phyloP scores from a whole-genome alignment of 352 stramenopile genomes.

The Pythium aristosporum region DNA sequence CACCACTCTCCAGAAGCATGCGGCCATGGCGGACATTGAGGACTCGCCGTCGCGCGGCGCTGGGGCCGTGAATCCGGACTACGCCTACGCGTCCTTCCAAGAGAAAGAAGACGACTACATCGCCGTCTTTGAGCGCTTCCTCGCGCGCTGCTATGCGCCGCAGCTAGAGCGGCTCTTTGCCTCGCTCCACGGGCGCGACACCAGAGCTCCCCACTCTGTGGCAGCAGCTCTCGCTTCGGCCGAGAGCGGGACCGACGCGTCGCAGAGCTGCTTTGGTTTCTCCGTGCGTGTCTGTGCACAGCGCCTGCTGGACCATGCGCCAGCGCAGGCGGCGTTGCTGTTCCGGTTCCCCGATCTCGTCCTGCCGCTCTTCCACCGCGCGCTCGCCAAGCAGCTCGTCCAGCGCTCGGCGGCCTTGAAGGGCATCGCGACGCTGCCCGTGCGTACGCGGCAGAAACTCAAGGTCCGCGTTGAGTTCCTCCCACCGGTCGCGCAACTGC shows the following conservation, averaged over 20 bases:
- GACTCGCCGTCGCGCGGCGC: neutral
- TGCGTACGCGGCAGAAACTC: constrained; percentile 42
- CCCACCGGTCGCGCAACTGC: constrained; percentile 81
- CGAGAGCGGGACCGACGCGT: constrained; percentile 16
- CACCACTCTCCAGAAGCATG: neutral
- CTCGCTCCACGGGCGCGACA: constrained; percentile 4
- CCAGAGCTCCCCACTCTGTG: no score
- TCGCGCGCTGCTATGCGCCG: constrained; percentile 17
- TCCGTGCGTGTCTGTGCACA: constrained; percentile 69
- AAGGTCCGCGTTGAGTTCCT: constrained; percentile 92
- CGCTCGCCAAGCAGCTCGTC: constrained; percentile 56
- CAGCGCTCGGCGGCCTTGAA: constrained; percentile 1
- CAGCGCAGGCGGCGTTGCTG: constrained; percentile 79
- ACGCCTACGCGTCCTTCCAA: constrained; percentile 24
- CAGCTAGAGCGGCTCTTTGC: constrained; percentile 16
- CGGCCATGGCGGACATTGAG: neutral
- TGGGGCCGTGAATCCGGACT: constrained; percentile 5
- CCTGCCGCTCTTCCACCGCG: constrained; percentile 85
- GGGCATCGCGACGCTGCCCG: constrained; percentile 32
- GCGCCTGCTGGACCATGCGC: constrained; percentile 77
- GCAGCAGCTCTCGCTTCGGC: no score
- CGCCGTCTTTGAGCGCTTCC: constrained; percentile 22
- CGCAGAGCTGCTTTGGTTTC: constrained; percentile 41
- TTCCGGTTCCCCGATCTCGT: constrained; percentile 88
- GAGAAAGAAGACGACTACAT: constrained; percentile 24